Evolutionary conservation across 345 rosid species (phyloP).

Genomic region (Gossypium longicalyx): DNA sequence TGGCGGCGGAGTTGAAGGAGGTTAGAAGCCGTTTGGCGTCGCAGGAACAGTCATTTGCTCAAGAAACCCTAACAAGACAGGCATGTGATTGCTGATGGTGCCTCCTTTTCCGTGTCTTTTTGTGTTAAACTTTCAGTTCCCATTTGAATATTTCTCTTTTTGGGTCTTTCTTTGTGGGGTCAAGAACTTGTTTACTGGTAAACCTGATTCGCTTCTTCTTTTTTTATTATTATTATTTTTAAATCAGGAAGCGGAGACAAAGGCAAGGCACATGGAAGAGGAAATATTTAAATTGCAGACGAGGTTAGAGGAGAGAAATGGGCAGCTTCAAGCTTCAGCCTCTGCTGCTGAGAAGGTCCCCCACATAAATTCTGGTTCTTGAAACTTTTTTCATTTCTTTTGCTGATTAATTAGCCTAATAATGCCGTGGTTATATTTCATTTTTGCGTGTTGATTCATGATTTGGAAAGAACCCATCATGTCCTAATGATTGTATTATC

Average conservation of each 20-base stretch:
- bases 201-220: not conserved
- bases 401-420: not conserved
- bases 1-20: conserved; percentile 81
- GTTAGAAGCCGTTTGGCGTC: conserved; percentile 66
- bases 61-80: conserved; percentile 72
- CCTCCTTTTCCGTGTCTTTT: conserved; percentile 5
- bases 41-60: conserved; percentile 60
- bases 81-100: conserved; percentile 30
- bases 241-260: conserved; percentile 72
- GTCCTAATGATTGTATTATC: not conserved
- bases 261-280: conserved; percentile 62
- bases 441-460: conserved; percentile 11
- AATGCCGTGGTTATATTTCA: not conserved
- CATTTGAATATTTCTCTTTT: conserved; percentile 19
- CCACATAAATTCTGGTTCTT: conserved; percentile 7
- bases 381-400: not conserved
- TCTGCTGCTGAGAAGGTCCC: conserved; percentile 71
- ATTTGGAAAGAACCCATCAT: conserved; percentile 8
- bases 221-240: not conserved
- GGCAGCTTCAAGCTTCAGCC: conserved; percentile 59
- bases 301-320: conserved; percentile 52
- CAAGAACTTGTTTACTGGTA: conserved; percentile 7
- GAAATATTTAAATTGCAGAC: conserved; percentile 44
- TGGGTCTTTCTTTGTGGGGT: conserved; percentile 25
- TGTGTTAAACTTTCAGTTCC: conserved; percentile 3